Evolutionary conservation across 257 asterid genomes (phyloP).

Genomic region (Solanum etuberosum): DNA sequence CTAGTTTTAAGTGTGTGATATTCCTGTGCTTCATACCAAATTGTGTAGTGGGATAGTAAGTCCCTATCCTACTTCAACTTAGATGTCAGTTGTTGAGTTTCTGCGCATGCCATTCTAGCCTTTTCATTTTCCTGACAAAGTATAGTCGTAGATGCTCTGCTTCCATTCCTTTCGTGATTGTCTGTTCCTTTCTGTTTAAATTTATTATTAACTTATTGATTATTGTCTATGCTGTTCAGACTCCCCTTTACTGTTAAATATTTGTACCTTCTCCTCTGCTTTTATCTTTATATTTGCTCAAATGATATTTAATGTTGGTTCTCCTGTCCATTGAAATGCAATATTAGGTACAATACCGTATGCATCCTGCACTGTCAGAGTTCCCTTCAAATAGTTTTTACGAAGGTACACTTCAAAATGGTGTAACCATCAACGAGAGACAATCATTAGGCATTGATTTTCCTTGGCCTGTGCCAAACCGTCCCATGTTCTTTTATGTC

Average conservation of each 20-base stretch:
- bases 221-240: background rate
- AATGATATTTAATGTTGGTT: background rate
- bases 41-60: background rate
- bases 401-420: conserved; percentile 98
- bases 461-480: conserved; percentile 98
- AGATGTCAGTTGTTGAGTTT: background rate
- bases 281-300: background rate
- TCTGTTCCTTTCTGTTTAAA: background rate
- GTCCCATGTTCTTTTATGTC: conserved; percentile 98
- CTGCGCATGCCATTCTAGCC: background rate
- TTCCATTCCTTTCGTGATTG: background rate
- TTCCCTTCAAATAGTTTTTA: conserved; percentile 96
- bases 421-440: conserved; percentile 87
- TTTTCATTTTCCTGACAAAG: background rate
- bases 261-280: background rate
- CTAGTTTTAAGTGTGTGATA: background rate
- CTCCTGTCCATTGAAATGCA: background rate
- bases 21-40: background rate
- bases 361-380: conserved; percentile 98
- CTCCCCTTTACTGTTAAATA: background rate
- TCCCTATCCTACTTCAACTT: background rate
- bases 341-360: conserved; percentile 88
- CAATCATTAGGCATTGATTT: conserved; percentile 97
- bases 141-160: background rate
- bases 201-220: background rate